These are phyloP conservation scores for Aegilops tauschii DNA, from an alignment of 176 grass and related monocot species.

Conservation along the genomic window DNA sequence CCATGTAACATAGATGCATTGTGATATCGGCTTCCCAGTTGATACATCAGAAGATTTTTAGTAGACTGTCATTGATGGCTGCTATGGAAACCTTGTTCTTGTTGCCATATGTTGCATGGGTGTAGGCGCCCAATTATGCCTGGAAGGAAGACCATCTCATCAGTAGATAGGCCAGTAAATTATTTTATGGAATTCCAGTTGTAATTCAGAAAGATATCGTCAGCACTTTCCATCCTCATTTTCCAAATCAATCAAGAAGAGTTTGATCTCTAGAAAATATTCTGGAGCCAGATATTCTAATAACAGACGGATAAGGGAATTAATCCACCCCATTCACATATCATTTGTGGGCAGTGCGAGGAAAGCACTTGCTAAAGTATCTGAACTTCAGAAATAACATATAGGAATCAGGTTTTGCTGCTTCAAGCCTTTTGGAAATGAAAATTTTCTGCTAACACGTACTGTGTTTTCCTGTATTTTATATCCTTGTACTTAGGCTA, in stretches of 20 bases:
- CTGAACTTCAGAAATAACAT: neutral
- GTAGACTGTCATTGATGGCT: neutral
- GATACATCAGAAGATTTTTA: neutral
- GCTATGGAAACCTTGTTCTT: neutral
- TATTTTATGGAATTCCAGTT: neutral
- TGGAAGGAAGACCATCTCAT: neutral
- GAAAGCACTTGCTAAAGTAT: neutral
- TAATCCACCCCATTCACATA: neutral
- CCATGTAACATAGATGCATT: neutral
- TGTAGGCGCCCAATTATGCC: neutral
- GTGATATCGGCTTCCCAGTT: neutral
- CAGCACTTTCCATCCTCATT: neutral
- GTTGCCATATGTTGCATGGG: neutral
- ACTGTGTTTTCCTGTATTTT: neutral
- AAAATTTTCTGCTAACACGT: neutral
- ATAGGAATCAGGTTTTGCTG: neutral
- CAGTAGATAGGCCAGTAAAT: neutral
- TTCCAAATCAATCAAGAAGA: neutral
- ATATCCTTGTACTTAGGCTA: constrained; percentile 13
- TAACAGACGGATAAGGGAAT: neutral
- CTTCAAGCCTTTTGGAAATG: neutral
- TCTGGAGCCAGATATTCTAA: neutral
- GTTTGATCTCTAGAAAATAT: neutral
- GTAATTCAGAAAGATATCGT: neutral
- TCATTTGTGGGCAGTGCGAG: neutral